phyloP scores from a whole-genome alignment of 768 basidiomycete genomes.

The Epithele typhae region DNA sequence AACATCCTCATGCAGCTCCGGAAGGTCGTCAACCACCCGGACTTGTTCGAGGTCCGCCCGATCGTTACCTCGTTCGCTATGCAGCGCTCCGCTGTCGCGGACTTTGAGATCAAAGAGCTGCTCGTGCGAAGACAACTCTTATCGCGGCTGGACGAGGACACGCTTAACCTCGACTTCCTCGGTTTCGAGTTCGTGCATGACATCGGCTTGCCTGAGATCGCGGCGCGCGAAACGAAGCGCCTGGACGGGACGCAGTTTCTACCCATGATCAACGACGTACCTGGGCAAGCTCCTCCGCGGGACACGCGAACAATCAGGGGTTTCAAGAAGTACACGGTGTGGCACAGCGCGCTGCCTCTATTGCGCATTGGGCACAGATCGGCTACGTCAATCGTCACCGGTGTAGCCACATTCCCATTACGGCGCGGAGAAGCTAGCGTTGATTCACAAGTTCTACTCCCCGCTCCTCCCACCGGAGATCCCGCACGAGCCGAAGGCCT shows the following conservation, averaged over 20 bases:
- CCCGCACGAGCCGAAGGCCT: background rate
- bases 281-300: slow-evolving; percentile 62
- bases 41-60: slow-evolving; percentile 87
- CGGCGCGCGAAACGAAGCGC: slow-evolving; percentile 47
- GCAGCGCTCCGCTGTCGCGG: slow-evolving; percentile 69
- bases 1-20: slow-evolving; percentile 98
- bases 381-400: slow-evolving; percentile 72
- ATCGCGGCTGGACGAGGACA: slow-evolving; percentile 46
- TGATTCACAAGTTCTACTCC: slow-evolving; percentile 33
- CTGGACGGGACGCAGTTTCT: slow-evolving; percentile 58
- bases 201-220: slow-evolving; percentile 49
- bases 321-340: slow-evolving; percentile 47
- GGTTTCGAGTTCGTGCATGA: slow-evolving; percentile 58
- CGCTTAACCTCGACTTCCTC: slow-evolving; percentile 56
- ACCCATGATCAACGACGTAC: slow-evolving; percentile 48
- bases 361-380: slow-evolving; percentile 65
- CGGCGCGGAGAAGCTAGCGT: slow-evolving; percentile 32
- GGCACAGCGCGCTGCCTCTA: slow-evolving; percentile 44
- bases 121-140: slow-evolving; percentile 75
- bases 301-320: slow-evolving; percentile 76
- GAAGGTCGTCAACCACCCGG: slow-evolving; percentile 94
- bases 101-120: slow-evolving; percentile 85
- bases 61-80: slow-evolving; percentile 74
- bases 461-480: slow-evolving; percentile 46
- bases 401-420: slow-evolving; percentile 43